Evolutionary conservation across 257 asterid species (phyloP).

Genomic region (Catharanthus roseus): DNA sequence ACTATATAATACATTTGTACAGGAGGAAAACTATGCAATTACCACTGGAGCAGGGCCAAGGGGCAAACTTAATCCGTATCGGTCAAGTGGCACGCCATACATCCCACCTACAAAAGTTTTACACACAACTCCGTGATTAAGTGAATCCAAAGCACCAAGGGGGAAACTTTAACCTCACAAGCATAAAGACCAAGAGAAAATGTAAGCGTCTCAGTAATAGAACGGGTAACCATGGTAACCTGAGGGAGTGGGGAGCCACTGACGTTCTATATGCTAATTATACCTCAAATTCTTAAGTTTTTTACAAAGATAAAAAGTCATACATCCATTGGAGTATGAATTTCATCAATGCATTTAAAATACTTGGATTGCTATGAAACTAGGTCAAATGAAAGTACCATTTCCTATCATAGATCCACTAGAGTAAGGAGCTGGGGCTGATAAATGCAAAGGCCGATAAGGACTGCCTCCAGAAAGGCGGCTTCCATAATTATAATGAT

Average conservation of each 20-base stretch:
- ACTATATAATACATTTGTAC: background rate
- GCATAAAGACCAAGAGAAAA: background rate
- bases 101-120: constrained; percentile 50
- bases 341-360: background rate
- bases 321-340: background rate
- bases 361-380: background rate
- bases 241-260: background rate
- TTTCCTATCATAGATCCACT: constrained; percentile 65
- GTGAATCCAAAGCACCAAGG: background rate
- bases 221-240: background rate
- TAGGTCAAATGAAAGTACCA: constrained; percentile 31
- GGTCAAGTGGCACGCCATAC: constrained; percentile 81
- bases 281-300: too few relatives aligned
- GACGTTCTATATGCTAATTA: background rate
- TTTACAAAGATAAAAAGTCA: background rate
- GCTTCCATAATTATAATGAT: constrained; percentile 68
- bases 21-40: constrained; percentile 6
- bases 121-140: background rate
- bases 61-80: constrained; percentile 61
- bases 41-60: constrained; percentile 67
- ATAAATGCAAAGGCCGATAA: constrained; percentile 59
- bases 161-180: constrained; percentile 2
- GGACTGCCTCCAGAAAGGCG: constrained; percentile 82
- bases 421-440: constrained; percentile 69
- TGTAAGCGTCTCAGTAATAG: background rate